Evolutionary conservation across 352 stramenopile genomes (phyloP).

Genomic region (Globisporangium nagaii): DNA sequence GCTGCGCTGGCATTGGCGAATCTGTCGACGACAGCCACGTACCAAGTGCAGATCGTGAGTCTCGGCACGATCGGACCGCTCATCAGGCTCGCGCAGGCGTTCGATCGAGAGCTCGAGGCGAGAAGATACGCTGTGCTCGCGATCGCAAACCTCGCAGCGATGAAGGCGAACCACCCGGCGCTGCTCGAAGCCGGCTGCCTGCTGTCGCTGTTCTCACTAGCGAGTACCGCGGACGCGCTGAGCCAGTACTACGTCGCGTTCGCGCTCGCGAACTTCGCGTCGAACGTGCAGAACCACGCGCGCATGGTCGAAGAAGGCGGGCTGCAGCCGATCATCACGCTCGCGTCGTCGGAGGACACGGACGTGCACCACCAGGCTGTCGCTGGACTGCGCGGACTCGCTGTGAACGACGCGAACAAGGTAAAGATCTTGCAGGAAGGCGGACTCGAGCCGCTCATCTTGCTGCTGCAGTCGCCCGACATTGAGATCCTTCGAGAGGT

Average conservation of each 20-base stretch:
- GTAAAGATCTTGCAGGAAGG: constrained; percentile 97
- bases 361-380: constrained; percentile 94
- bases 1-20: constrained; percentile 92
- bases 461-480: constrained; percentile 88
- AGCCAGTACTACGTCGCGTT: constrained; percentile 95
- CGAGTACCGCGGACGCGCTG: constrained; percentile 89
- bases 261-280: constrained; percentile 94
- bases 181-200: constrained; percentile 91
- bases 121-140: constrained; percentile 92
- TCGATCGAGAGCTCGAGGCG: constrained; percentile 91
- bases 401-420: constrained; percentile 88
- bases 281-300: constrained; percentile 89
- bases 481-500: constrained; percentile 93
- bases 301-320: constrained; percentile 94
- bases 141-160: constrained; percentile 93
- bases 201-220: constrained; percentile 90
- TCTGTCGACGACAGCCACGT: constrained; percentile 89
- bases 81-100: constrained; percentile 80
- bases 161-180: constrained; percentile 91
- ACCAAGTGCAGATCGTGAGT: constrained; percentile 94
- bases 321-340: constrained; percentile 93
- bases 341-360: constrained; percentile 88
- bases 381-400: constrained; percentile 91
- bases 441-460: constrained; percentile 89
- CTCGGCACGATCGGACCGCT: constrained; percentile 90